phyloP scores from a whole-genome alignment of 2,329 filamentous ascomycete genomes.

The Ophiocordyceps unilateralis region DNA sequence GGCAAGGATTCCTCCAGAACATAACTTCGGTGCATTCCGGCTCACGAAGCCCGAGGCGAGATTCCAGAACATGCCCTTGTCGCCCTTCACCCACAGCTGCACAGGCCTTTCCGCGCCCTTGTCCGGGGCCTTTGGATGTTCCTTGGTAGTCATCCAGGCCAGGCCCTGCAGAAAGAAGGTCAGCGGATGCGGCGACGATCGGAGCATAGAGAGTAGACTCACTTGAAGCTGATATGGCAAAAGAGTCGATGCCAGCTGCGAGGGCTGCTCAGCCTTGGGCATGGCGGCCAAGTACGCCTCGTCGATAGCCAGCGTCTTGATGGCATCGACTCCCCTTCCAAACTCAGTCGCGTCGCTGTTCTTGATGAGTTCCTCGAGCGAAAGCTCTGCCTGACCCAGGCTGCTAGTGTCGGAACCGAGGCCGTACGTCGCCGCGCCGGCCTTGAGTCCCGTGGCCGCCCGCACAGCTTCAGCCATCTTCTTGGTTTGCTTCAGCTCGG shows the following conservation, averaged over 20 bases:
- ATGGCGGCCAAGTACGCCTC: slow-evolving; percentile 55
- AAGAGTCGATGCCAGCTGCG: slow-evolving; percentile 44
- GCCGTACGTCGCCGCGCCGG: slow-evolving; percentile 20
- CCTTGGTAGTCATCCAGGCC: slow-evolving; percentile 65
- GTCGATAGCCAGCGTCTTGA: slow-evolving; percentile 53
- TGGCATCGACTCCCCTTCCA: slow-evolving; percentile 43
- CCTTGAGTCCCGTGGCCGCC: slow-evolving; percentile 21
- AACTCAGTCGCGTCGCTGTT: slow-evolving; percentile 52
- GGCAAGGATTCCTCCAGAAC: slow-evolving; percentile 65
- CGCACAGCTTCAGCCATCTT: slow-evolving; percentile 35
- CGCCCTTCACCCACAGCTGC: slow-evolving; percentile 58
- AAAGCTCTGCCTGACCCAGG: slow-evolving; percentile 20
- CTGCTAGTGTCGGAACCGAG: slow-evolving; percentile 10
- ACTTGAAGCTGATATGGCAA: slow-evolving; percentile 63
- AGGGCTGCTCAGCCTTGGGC: slow-evolving; percentile 55
- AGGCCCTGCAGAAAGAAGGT: slow-evolving; percentile 38
- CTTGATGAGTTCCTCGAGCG: slow-evolving; percentile 46
- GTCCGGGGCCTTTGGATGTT: slow-evolving; percentile 48
- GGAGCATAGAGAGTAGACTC: slow-evolving; percentile 2
- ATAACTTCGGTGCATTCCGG: slow-evolving; percentile 38
- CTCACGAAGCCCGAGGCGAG: slow-evolving; percentile 40
- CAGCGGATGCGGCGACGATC: slow-evolving; percentile 2
- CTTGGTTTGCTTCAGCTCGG: slow-evolving; percentile 36
- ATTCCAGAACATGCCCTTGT: slow-evolving; percentile 42
- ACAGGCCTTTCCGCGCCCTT: slow-evolving; percentile 39